Base-by-base conservation (phyloP, 768 basidiomycete species). In the Boletus edulis region DNA sequence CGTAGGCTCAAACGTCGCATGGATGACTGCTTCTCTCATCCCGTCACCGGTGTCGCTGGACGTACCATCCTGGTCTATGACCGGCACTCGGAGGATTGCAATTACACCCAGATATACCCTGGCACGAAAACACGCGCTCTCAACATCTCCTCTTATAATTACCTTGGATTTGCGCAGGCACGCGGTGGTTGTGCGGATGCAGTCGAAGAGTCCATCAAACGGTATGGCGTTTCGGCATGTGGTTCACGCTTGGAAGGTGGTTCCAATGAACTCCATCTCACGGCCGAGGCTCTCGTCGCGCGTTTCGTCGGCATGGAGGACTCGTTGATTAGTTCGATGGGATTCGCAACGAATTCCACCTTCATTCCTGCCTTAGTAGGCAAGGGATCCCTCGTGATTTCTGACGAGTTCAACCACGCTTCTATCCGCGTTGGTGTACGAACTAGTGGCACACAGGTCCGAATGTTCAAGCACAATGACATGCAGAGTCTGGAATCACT, bases 91-190 rank as follows among this genome's bases (percentile, higher is more conserved):
- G 73, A 81, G 46, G 89, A 97, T 72, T 86, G 88, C 76, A 91
- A 94, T 73, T 77, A 81, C 66, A 87, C 86, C 4, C 87, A 91
- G 56, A 72, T 83, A 47, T 77, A 87, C 63, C 89, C 91, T 3
- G 96, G 94, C 55, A 81, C 78, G 1, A 82, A 80, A 24, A 94
- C 92, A 0, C 91, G 95, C 49, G 90, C 87, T 0, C 87, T 99
- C 62, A 99, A 99, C 71, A 89, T 98, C 61, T 95, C 94, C 1
- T 97, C 94, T 9, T 99, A 99, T 78, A 99, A 98, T 75, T 99
- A 98, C 69, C 92, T 99, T 64, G 97, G 97, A 4, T 99, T 99
- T 67, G 97, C 96, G 0, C 93, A 96, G 68, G 89, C 88, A 15
- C 81, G 83, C 4, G 97, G 97, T 14, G 90, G 91, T 7, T 97